Conservation (phyloP, 2,329 filamentous ascomycete genomes). For the Neoascochyta sp. region DNA sequence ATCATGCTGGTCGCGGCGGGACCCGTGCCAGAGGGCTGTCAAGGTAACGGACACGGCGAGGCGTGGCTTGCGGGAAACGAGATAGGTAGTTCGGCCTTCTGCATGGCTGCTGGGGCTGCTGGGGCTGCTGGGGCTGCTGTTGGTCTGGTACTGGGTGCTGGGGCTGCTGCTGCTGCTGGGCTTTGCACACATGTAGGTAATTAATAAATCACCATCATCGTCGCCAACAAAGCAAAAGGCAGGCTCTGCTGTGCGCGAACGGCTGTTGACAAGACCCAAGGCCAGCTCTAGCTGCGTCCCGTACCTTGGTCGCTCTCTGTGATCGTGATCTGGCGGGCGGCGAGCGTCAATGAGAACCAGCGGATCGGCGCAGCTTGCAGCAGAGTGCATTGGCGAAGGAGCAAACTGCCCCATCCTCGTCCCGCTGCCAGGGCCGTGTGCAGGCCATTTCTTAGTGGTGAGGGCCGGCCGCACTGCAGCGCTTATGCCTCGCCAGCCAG, state of each 20-base stretch:
- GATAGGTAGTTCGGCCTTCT: conserved; percentile 8
- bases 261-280: conserved; percentile 4
- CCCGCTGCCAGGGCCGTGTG: conserved; percentile 23
- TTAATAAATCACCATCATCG: no score
- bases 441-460: conserved; percentile 23
- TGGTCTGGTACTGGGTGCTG: no score
- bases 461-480: conserved; percentile 26
- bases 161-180: no score
- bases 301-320: conserved; percentile 5
- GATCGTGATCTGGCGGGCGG: conserved; percentile 12
- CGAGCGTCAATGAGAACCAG: conserved; percentile 15
- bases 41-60: conserved; percentile 17
- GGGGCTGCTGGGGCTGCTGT: conserved; percentile 13
- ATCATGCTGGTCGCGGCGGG: conserved; percentile 20
- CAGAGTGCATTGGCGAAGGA: conserved; percentile 14
- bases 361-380: conserved; percentile 21
- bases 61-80: conserved; percentile 10
- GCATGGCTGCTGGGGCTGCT: conserved; percentile 12
- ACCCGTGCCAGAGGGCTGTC: conserved; percentile 21
- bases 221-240: background rate
- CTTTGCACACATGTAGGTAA: no score
- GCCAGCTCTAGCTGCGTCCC: conserved; percentile 11
- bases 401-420: conserved; percentile 20
- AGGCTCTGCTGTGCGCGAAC: conserved; percentile 5
- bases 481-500: conserved; percentile 16